Base-by-base conservation (phyloP, 768 basidiomycete species). In the Crucibulum laeve region DNA sequence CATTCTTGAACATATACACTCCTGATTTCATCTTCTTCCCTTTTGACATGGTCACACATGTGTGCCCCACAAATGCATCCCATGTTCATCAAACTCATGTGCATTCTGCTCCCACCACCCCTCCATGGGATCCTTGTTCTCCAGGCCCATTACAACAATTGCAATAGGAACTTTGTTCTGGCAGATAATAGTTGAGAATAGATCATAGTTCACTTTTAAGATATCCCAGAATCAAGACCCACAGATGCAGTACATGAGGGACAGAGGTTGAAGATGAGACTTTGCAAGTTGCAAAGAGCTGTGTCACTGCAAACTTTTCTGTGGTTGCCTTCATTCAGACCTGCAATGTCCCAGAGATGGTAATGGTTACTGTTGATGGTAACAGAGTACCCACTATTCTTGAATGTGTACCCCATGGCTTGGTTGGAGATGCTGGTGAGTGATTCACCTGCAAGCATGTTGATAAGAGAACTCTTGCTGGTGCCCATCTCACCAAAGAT, bases 381-480 rank as follows among this genome's bases (percentile, higher is more conserved):
- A 23, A 58, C 50, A 2, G 41, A 25, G 43, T 70, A 61, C 3
- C 48, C 42, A 5, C 47, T 48, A 32, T 50, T 59, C 4, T 55
- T 38, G 47, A 72, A 61, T 1, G 73, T 74, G 45, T 61, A 67
- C 0, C 68, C 65, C 0, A 50, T 41, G 0, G 64, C 58, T 5
- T 57, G 51, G 41, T 58, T 62, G 4, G 67, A 69, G 15, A 60
- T 57, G 0, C 42, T 40, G 23, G 69, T 69, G 21, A 54, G 36
- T 0, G 55, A 40, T 2, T 35, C 15, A 21, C 58, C 56, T 42
- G 54, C 55, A 35, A 74, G 50, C 61, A 71, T 60, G 53, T 71
- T 69, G 41, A 74, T 53, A 43, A 71, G 53, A n/a, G 65, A 69
- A 52, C 71, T 68, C 47, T 74, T 73, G 45, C 59, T 61, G 10